phyloP scores from a whole-genome alignment of 83 land plant genomes.

The Thuja plicata region DNA sequence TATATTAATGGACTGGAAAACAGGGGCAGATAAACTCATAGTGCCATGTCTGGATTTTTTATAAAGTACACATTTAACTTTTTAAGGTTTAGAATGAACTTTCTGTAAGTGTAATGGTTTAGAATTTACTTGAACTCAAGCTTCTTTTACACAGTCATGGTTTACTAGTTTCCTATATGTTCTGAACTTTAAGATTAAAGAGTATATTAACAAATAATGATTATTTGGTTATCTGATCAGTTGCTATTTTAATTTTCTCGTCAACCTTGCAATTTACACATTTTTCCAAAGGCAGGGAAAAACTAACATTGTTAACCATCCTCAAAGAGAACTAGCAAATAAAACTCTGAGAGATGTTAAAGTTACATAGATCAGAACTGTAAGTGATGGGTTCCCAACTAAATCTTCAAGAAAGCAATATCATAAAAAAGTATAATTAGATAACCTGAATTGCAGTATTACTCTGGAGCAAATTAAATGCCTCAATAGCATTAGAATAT shows the following conservation, averaged over 20 bases:
- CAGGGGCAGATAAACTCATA: not conserved
- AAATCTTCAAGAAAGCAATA: not conserved
- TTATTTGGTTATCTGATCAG: not conserved
- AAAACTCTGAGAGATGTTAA: not conserved
- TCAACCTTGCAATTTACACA: not conserved
- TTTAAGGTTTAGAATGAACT: not conserved
- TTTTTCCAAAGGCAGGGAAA: not conserved
- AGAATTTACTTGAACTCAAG: not conserved
- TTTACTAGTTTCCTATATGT: not conserved
- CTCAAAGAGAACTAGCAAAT: not conserved
- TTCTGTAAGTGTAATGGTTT: not conserved
- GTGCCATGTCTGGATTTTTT: not conserved
- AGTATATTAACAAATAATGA: not conserved
- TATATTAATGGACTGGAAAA: not conserved
- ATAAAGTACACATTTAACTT: not conserved
- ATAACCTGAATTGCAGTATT: slow-evolving; percentile 38
- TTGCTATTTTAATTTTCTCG: not conserved
- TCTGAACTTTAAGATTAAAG: not conserved
- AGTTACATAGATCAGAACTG: not conserved
- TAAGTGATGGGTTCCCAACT: not conserved
- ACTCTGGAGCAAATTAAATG: slow-evolving; percentile 28
- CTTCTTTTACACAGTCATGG: not conserved
- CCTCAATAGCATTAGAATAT: slow-evolving; percentile 20
- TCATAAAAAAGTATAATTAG: not conserved
- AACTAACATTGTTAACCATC: not conserved